phyloP scores from a whole-genome alignment of 345 rosid species.

The Capsella bursapastoris region DNA sequence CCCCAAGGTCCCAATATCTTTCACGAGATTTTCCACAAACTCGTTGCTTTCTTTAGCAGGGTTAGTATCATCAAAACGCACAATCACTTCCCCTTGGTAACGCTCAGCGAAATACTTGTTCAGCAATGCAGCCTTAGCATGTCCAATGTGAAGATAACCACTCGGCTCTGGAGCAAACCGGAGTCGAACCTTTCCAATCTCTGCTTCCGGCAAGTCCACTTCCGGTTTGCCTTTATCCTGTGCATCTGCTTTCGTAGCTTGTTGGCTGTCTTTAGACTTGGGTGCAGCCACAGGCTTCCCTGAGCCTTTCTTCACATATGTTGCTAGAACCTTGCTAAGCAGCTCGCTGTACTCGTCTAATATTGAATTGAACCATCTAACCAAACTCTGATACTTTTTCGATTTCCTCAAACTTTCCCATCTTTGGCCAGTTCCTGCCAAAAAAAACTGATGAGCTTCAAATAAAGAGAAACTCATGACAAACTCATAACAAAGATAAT shows the following conservation, averaged over 20 bases:
- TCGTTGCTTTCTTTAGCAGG: slow-evolving; percentile 96
- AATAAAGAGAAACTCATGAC: not conserved
- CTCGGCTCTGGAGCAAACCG: slow-evolving; percentile 99
- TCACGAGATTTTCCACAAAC: slow-evolving; percentile 87
- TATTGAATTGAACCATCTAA: slow-evolving; percentile 85
- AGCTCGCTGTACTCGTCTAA: slow-evolving; percentile 60
- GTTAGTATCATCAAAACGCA: slow-evolving; percentile 97
- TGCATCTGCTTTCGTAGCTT: slow-evolving; percentile 47
- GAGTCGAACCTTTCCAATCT: slow-evolving; percentile 73
- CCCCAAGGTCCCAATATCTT: slow-evolving; percentile 84
- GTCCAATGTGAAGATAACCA: slow-evolving; percentile 96
- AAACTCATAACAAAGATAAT: not conserved
- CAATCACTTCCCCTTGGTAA: slow-evolving; percentile 81
- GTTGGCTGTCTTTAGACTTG: slow-evolving; percentile 57
- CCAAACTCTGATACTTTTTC: slow-evolving; percentile 77
- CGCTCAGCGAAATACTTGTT: slow-evolving; percentile 88
- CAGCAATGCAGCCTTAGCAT: slow-evolving; percentile 87
- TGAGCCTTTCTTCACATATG: slow-evolving; percentile 60
- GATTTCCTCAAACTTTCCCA: slow-evolving; percentile 98
- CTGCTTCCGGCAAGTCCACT: slow-evolving; percentile 86
- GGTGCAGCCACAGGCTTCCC: slow-evolving; percentile 58
- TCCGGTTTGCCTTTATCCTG: slow-evolving; percentile 71
- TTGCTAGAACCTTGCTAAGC: slow-evolving; percentile 55
- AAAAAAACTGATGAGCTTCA: slow-evolving; percentile 1
- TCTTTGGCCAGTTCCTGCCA: slow-evolving; percentile 72